Conservation (phyloP, 1,284 basidiomycete genomes). For the Coniferiporia sulphurascens region DNA sequence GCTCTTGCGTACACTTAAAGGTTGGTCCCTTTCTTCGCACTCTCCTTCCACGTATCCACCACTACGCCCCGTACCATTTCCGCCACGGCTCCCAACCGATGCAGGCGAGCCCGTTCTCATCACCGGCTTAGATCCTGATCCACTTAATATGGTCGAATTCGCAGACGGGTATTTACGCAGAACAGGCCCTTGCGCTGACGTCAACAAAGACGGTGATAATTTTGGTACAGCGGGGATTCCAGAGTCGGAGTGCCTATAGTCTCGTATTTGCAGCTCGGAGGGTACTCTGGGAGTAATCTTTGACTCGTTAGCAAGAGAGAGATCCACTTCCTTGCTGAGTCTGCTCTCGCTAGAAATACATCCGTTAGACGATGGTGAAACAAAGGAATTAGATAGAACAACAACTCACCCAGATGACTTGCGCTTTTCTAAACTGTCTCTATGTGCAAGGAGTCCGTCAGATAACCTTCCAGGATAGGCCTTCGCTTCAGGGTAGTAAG, state of each 20-base stretch:
- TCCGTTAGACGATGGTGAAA: background rate
- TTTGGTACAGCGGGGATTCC: conserved; percentile 10
- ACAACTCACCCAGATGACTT: conserved; percentile 15
- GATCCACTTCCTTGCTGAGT: conserved; percentile 12
- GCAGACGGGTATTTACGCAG: conserved; percentile 13
- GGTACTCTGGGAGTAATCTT: background rate
- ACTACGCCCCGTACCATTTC: background rate
- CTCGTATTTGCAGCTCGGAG: conserved; percentile 1
- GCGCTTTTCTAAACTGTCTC: conserved; percentile 9
- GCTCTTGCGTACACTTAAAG: conserved; percentile 2
- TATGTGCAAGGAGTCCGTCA: background rate
- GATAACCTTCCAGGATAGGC: background rate
- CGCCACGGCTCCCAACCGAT: background rate
- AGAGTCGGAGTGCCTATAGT: conserved; percentile 10
- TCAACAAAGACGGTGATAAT: conserved; percentile 1
- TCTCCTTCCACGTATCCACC: background rate
- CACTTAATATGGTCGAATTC: background rate
- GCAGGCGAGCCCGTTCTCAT: conserved; percentile 2
- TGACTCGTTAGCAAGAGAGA: background rate
- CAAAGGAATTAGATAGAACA: background rate
- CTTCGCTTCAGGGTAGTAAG: conserved; percentile 10
- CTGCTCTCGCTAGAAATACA: conserved; percentile 6
- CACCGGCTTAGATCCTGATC: conserved; percentile 1
- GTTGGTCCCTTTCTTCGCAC: background rate
- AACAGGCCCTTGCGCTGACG: conserved; percentile 5